Evolutionary conservation across 441 rosid species (phyloP).

Genomic region (Bruguiera hainesii): DNA sequence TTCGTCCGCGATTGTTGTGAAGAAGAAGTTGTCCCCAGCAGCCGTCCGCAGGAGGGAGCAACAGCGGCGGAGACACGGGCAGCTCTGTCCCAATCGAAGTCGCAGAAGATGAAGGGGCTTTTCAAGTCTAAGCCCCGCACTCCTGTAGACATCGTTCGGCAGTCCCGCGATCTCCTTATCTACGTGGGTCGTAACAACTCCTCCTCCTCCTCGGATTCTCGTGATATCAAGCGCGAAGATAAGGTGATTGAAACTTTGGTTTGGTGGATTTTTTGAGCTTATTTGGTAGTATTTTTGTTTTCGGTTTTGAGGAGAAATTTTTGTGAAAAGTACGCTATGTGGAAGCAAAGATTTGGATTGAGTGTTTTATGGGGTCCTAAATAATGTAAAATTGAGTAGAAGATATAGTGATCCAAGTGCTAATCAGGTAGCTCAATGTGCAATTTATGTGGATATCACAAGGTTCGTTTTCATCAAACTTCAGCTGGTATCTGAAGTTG

Average conservation of each 20-base stretch:
- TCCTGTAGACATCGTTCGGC: conserved; percentile 78
- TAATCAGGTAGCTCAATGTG: no score
- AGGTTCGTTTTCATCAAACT: no score
- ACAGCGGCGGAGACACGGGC: conserved; percentile 2
- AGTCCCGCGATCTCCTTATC: conserved; percentile 82
- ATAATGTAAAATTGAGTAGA: no score
- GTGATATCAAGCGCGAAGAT: conserved; percentile 78
- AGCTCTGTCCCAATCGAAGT: conserved; percentile 15
- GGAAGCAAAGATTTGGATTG: no score
- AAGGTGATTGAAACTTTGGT: conserved; percentile 43
- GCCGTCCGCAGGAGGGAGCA: conserved; percentile 26
- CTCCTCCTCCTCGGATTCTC: conserved; percentile 28
- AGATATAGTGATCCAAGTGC: no score
- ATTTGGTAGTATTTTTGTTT: neutral
- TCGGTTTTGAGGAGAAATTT: neutral
- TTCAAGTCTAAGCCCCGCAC: conserved; percentile 94
- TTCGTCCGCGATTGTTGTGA: conserved; percentile 23
- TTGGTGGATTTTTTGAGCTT: neutral
- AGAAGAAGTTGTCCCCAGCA: conserved; percentile 46
- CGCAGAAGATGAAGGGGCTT: conserved; percentile 73
- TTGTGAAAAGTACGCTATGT: no score
- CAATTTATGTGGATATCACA: no score
- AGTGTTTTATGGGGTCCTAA: no score
- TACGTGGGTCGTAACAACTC: conserved; percentile 30
- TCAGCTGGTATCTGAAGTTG: no score